Base-by-base conservation (phyloP, 306 rosid species). In the Cyclanthera cordifolia region DNA sequence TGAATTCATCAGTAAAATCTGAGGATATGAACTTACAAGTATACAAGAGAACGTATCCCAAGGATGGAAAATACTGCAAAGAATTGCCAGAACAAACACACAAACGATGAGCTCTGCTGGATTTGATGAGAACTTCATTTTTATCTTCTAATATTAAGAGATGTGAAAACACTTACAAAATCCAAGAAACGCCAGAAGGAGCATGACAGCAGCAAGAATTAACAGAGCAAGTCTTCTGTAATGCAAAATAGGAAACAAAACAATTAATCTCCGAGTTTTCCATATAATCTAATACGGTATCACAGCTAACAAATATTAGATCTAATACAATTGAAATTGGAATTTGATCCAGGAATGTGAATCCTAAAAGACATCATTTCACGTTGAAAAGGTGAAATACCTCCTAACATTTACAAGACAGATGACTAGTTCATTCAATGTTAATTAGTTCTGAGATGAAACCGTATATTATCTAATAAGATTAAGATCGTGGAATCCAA, bases 221-320 rank as follows among this genome's bases (percentile, higher is more conserved):
- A 90, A 81, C 21, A 90, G 95, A 2, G 88, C 82, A 77, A 82
- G 28, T 80, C 88, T 86, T 79, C 97, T 90, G 92, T 39, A 68
- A 24, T 48, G 53, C 50, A 63, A 55, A 55, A 60, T 7, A 27
- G 19, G 28, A 76, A 3, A 68, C 52, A 16, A 47, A 47, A 20
- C 53, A 19, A 55, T 67, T 68, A 68, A 15, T 23, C 6, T 23
- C 9, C n/a, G n/a, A n/a, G n/a, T n/a, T n/a, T n/a, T n/a, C n/a
- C n/a, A n/a, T n/a, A n/a, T n/a, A n/a, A n/a, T n/a, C n/a, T n/a
- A n/a, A n/a, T n/a, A n/a, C n/a, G n/a, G n/a, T n/a, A n/a, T n/a
- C n/a, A n/a, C n/a, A n/a, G n/a, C n/a, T n/a, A n/a, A n/a, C n/a
- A n/a, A n/a, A n/a, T n/a, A n/a, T n/a, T n/a, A n/a, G n/a, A n/a